Evolutionary conservation across 768 basidiomycete species (phyloP).

Genomic region (Termitomyces sp.): DNA sequence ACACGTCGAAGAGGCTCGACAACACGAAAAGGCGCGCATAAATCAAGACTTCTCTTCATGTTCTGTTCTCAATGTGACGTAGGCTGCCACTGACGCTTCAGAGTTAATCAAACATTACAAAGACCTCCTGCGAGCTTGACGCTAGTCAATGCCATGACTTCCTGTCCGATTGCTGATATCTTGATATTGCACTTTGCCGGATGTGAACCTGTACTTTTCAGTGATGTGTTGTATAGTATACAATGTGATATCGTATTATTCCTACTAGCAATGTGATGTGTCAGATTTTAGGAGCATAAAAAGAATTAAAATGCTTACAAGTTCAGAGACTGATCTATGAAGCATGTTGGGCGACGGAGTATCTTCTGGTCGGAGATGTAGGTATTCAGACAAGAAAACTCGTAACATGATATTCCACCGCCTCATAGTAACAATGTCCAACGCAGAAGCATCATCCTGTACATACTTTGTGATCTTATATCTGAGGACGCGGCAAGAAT

Average conservation of each 20-base stretch:
- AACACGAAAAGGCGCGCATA: conserved; percentile 32
- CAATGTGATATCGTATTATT: conserved; percentile 4
- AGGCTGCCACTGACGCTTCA: conserved; percentile 33
- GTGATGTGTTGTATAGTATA: conserved; percentile 6
- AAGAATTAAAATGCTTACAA: conserved; percentile 37
- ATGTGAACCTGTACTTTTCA: background rate
- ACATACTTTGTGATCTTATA: background rate
- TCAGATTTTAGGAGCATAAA: background rate
- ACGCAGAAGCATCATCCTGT: conserved; percentile 86
- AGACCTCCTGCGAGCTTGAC: conserved; percentile 21
- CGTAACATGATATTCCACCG: conserved; percentile 88
- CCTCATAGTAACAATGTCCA: conserved; percentile 82
- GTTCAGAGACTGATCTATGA: conserved; percentile 39
- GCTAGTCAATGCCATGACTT: background rate
- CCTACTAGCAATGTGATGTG: conserved; percentile 16
- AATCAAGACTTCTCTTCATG: background rate
- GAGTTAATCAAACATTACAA: conserved; percentile 33
- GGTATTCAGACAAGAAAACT: conserved; percentile 88
- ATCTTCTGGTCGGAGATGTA: conserved; percentile 58
- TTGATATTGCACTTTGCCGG: background rate
- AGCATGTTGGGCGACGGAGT: conserved; percentile 25
- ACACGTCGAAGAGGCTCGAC: conserved; percentile 30
- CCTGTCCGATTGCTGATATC: background rate
- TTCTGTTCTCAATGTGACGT: background rate
- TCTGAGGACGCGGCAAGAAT: conserved; percentile 19